These are phyloP conservation scores for Zanthoxylum bungeanum DNA, from an alignment of 345 rosid species.

Conservation along the genomic window DNA sequence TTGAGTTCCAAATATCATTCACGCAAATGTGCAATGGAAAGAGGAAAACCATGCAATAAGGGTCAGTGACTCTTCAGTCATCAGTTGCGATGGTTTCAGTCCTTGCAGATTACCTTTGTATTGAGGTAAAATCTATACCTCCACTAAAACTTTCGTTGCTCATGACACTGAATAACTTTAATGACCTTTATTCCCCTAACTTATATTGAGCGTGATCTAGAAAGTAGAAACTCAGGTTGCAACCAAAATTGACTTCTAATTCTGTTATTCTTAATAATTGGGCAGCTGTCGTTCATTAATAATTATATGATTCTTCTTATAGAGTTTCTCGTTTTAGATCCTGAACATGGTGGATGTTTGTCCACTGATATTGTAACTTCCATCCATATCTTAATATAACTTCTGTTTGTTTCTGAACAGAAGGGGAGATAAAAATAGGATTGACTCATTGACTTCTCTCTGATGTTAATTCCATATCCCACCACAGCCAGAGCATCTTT, in stretches of 20 bases:
- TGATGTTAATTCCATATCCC: neutral
- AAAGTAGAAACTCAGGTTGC: neutral
- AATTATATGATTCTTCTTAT: neutral
- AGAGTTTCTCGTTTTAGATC: neutral
- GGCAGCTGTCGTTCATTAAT: neutral
- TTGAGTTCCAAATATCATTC: neutral
- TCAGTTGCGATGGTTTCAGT: neutral
- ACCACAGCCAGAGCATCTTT: neutral
- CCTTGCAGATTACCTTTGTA: neutral
- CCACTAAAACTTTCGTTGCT: neutral
- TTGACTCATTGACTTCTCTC: neutral
- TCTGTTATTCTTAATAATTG: neutral
- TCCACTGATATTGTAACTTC: neutral
- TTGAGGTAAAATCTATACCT: neutral
- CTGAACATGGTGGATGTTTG: neutral
- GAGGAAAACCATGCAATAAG: neutral
- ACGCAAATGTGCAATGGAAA: neutral
- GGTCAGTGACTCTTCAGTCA: neutral
- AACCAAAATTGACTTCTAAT: neutral
- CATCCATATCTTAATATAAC: neutral
- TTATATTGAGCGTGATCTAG: neutral
- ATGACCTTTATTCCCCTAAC: neutral
- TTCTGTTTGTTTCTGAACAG: neutral
- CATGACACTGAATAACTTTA: neutral
- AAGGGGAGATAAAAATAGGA: neutral